phyloP scores from a whole-genome alignment of 306 rosid species.

The Nissolia schottii region DNA sequence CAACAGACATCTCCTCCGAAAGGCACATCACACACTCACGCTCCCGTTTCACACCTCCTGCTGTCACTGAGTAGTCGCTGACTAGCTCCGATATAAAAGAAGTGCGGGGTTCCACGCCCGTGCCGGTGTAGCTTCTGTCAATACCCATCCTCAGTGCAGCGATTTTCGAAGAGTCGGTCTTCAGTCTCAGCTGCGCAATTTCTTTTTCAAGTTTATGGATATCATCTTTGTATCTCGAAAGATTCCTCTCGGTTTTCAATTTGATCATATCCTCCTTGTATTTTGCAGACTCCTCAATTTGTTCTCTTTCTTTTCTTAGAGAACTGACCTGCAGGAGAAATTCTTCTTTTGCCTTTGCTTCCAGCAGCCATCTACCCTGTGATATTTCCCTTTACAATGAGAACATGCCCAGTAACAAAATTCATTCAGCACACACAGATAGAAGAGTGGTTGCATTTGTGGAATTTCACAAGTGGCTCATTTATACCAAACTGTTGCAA shows the following conservation, averaged over 20 bases:
- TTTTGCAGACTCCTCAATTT: slow-evolving; percentile 55
- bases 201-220: slow-evolving; percentile 69
- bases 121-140: slow-evolving; percentile 59
- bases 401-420: slow-evolving; percentile 36
- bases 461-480: slow-evolving; percentile 12
- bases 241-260: slow-evolving; percentile 60
- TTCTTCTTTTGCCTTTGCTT: slow-evolving; percentile 58
- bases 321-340: slow-evolving; percentile 44
- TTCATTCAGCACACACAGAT: slow-evolving; percentile 29
- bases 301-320: slow-evolving; percentile 67
- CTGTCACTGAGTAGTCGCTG: slow-evolving; percentile 36
- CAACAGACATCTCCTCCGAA: slow-evolving; percentile 82
- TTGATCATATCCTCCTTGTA: slow-evolving; percentile 56
- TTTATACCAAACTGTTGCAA: not conserved
- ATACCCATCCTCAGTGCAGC: slow-evolving; percentile 76
- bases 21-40: slow-evolving; percentile 92
- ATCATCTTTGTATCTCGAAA: slow-evolving; percentile 56
- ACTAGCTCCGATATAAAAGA: slow-evolving; percentile 40
- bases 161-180: slow-evolving; percentile 69
- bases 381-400: slow-evolving; percentile 41
- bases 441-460: slow-evolving; percentile 16
- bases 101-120: slow-evolving; percentile 23
- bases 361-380: slow-evolving; percentile 76
- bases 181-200: slow-evolving; percentile 63
- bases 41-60: slow-evolving; percentile 65